These are phyloP conservation scores for Aspergillus cejpii DNA, from an alignment of 2,329 filamentous ascomycete species.

Conservation along the genomic window DNA sequence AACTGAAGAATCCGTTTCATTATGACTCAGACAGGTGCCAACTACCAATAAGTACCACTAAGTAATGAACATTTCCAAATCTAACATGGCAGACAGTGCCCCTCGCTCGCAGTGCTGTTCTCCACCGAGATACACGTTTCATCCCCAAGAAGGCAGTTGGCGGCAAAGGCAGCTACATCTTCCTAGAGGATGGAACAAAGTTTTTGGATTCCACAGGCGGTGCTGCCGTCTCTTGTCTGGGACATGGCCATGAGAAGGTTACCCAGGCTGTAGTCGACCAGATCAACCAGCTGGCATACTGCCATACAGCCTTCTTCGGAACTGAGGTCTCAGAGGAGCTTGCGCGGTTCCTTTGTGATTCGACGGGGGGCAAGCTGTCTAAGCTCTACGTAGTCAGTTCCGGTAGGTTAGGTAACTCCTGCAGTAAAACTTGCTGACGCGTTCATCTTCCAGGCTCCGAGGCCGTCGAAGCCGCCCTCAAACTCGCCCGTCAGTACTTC, in stretches of 20 bases:
- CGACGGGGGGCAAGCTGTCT: constrained; percentile 48
- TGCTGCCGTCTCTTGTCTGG: constrained; percentile 65
- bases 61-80: neutral
- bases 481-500: constrained; percentile 61
- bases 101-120: constrained; percentile 31
- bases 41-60: neutral
- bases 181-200: constrained; percentile 49
- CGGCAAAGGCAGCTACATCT: constrained; percentile 48
- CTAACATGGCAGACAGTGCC: constrained; percentile 1
- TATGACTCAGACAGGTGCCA: constrained; percentile 7
- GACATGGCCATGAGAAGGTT: constrained; percentile 59
- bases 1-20: neutral
- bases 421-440: neutral
- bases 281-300: constrained; percentile 53
- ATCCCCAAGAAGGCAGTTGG: constrained; percentile 44
- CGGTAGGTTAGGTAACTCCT: constrained; percentile 36
- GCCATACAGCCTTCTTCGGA: constrained; percentile 54
- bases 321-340: constrained; percentile 50
- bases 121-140: constrained; percentile 48
- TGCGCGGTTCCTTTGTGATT: constrained; percentile 45
- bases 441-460: constrained; percentile 50
- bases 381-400: constrained; percentile 53
- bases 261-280: constrained; percentile 55
- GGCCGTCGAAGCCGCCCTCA: constrained; percentile 62
- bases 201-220: constrained; percentile 69